Evolutionary conservation across 2,329 filamentous ascomycete genomes (phyloP), one percentile per base, ranked within the genome.

Genomic region (Arthroderma sp.): DNA sequence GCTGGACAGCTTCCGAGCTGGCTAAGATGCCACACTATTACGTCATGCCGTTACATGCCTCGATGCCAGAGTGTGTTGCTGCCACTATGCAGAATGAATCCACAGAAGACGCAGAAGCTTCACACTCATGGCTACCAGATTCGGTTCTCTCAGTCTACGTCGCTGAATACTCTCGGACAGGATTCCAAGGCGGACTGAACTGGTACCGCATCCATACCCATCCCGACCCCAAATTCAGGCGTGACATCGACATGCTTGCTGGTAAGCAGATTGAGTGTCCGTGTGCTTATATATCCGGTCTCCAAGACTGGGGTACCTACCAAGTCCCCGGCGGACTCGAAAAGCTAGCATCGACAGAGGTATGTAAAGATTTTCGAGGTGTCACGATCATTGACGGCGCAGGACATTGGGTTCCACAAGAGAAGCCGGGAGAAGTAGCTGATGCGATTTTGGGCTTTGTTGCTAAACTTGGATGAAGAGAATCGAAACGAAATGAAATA

Each of bases 351-450:
- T 46, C 54, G 30, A 53, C 54, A n/a, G 60, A 66, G 5, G 65
- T 66, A 0, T 80, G 76, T 50, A 63, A 59, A 28, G 68, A 72
- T 47, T 81, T 77, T 54, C 65, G 66, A 41, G 73, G 74, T 0
- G 59, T 65, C 31, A 70, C 56, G 41, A 61, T 78, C 11, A 63
- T 83, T 8, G 70, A 78, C 10, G 70, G 70, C 0, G 78, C 78
- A 4, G 80, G 80, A 0, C 81, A 84, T 63, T 84, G 80, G 80
- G 72, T 80, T 32, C 78, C 81, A 55, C 77, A 83, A 59, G 79
- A 83, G 57, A 68, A 76, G 55, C 72, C 77, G 1, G 69, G 74
- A 51, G 67, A 63, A 44, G 74, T 79, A 6, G 62, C 68, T 0
- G 56, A 66, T 43, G 65, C 67, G 46, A 62, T 78, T 34, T 47